These are phyloP conservation scores for Thozetella sp. DNA, from an alignment of 495 filamentous ascomycete species.

Conservation along the genomic window DNA sequence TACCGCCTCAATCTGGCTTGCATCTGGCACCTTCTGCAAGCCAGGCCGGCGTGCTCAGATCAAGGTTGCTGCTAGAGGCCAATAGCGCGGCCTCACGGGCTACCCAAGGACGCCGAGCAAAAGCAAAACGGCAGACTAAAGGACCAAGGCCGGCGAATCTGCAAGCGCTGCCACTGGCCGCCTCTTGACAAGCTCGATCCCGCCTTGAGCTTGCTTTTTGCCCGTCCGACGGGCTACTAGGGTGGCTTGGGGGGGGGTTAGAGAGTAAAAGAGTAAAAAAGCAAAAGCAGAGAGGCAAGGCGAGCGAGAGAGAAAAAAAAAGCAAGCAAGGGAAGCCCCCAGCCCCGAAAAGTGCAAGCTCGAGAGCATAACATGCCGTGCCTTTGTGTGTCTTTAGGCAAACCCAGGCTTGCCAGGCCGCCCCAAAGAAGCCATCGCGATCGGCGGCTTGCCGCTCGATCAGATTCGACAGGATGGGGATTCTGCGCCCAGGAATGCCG, in stretches of 20 bases:
- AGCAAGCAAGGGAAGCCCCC: not conserved
- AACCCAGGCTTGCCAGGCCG: no score
- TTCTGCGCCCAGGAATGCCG: not conserved
- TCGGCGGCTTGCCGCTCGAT: not conserved
- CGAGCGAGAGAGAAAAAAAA: not conserved
- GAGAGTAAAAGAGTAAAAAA: no score
- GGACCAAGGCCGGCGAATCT: not conserved
- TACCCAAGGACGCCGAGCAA: not conserved
- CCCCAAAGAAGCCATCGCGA: not conserved
- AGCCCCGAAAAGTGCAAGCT: not conserved
- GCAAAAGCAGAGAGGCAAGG: no score
- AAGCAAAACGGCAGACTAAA: not conserved
- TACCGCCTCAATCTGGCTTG: not conserved
- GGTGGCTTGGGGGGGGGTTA: no score
- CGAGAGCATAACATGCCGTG: not conserved
- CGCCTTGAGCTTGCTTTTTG: no score
- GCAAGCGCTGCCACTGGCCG: no score
- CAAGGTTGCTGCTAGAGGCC: conserved; percentile 2
- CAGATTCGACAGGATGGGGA: not conserved
- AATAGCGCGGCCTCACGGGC: not conserved
- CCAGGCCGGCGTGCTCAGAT: not conserved
- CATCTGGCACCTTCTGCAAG: not conserved
- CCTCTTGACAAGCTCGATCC: no score
- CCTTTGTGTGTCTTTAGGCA: not conserved
- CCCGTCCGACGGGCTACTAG: no score